phyloP scores from a whole-genome alignment of 2,329 filamentous ascomycete genomes.

The Emergomyces pasteurianus region DNA sequence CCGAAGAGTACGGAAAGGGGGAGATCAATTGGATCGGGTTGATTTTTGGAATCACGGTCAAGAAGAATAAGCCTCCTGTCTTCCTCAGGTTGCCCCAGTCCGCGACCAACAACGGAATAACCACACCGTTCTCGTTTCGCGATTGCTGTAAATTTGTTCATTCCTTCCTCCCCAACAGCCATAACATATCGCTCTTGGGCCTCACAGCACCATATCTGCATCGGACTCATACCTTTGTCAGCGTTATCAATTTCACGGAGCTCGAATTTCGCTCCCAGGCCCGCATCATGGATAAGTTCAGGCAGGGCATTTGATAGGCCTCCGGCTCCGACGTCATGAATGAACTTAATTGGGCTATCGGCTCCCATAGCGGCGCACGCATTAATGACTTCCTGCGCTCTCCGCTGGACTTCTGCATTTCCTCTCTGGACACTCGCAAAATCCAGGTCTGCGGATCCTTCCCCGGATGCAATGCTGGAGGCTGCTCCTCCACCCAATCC shows the following conservation, averaged over 20 bases:
- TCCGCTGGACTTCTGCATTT: slow-evolving; percentile 89
- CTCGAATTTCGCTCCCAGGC: slow-evolving; percentile 82
- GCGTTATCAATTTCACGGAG: slow-evolving; percentile 87
- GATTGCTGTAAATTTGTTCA: slow-evolving; percentile 62
- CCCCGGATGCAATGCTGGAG: slow-evolving; percentile 77
- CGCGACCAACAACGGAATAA: slow-evolving; percentile 80
- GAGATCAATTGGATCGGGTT: slow-evolving; percentile 72
- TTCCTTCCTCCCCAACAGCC: slow-evolving; percentile 65
- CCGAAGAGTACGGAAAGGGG: slow-evolving; percentile 84
- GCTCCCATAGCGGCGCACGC: slow-evolving; percentile 74
- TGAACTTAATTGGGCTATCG: slow-evolving; percentile 85
- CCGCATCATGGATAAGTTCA: slow-evolving; percentile 83
- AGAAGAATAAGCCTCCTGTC: slow-evolving; percentile 65
- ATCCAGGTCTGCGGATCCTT: slow-evolving; percentile 82
- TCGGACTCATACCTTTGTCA: slow-evolving; percentile 81
- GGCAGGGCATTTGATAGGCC: slow-evolving; percentile 76
- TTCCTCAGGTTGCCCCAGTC: slow-evolving; percentile 52
- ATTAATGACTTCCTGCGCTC: slow-evolving; percentile 97
- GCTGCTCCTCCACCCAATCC: slow-evolving; percentile 91
- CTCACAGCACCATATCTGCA: slow-evolving; percentile 97
- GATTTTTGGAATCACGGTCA: slow-evolving; percentile 63
- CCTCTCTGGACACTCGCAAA: slow-evolving; percentile 96
- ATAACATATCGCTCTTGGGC: slow-evolving; percentile 94
- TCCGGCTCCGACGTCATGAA: slow-evolving; percentile 93
- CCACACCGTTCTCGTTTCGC: slow-evolving; percentile 74